Conservation (phyloP, 2,329 filamentous ascomycete genomes). For the Colletotrichum ledebouriae region DNA sequence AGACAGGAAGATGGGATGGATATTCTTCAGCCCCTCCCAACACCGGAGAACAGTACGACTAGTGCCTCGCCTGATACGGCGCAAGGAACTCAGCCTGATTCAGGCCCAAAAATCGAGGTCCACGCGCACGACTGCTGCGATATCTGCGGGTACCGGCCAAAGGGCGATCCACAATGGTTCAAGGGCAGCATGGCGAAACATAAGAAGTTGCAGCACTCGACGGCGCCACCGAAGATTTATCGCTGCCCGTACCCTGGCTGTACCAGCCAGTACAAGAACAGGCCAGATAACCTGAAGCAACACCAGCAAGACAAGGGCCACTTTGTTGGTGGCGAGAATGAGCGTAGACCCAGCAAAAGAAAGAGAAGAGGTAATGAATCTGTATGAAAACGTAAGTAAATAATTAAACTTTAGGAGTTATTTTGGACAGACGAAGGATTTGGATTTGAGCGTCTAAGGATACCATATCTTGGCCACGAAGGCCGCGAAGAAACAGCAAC, state of each 20-base stretch:
- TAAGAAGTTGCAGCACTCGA: constrained; percentile 66
- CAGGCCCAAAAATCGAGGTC: constrained; percentile 54
- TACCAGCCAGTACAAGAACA: constrained; percentile 67
- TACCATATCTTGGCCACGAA: constrained; percentile 20
- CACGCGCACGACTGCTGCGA: constrained; percentile 63
- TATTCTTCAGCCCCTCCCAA: not conserved
- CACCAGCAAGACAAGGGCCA: constrained; percentile 70
- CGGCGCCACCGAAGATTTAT: constrained; percentile 63
- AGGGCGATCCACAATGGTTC: constrained; percentile 70
- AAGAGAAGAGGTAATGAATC: constrained; percentile 55
- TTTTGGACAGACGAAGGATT: not conserved
- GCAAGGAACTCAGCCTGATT: constrained; percentile 22
- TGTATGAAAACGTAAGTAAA: no score
- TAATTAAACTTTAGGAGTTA: not conserved
- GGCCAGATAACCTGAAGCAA: constrained; percentile 68
- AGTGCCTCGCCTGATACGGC: constrained; percentile 4
- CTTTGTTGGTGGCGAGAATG: constrained; percentile 59
- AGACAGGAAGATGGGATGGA: not conserved
- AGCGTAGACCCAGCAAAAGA: constrained; percentile 60
- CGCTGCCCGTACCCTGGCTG: constrained; percentile 67
- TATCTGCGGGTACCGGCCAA: constrained; percentile 67
- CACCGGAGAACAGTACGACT: not conserved
- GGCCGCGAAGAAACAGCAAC: constrained; percentile 5
- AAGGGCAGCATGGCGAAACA: constrained; percentile 71
- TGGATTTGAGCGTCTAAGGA: not conserved